These are phyloP conservation scores for Bassia scoparia DNA, from an alignment of 148 eudicot species.

Conservation along the genomic window DNA sequence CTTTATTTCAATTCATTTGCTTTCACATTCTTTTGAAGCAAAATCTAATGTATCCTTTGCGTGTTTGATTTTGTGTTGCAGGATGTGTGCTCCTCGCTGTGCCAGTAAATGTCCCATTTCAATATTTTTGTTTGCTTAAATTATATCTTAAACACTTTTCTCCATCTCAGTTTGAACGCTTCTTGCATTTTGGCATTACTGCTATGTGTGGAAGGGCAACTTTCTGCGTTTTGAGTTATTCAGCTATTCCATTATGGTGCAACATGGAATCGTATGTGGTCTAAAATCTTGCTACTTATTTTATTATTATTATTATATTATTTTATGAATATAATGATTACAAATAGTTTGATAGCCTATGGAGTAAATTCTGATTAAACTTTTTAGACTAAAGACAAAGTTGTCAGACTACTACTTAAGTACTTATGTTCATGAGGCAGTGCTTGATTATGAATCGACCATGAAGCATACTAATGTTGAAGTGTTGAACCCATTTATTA, in stretches of 20 bases:
- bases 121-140: constrained; percentile 3
- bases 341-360: not conserved
- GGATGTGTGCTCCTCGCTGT: constrained; percentile 95
- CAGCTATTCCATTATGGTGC: constrained; percentile 89
- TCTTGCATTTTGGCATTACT: constrained; percentile 89
- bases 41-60: constrained; percentile 14
- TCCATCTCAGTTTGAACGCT: constrained; percentile 64
- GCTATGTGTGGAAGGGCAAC: constrained; percentile 81
- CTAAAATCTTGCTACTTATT: constrained; percentile 14
- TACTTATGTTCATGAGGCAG: not conserved
- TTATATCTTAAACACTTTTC: not conserved
- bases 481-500: not conserved
- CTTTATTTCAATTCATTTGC: too few species aligned
- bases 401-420: not conserved
- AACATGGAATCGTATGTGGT: constrained; percentile 85
- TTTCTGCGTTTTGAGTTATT: constrained; percentile 87
- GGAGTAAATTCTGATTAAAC: not conserved
- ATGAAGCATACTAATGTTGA: not conserved
- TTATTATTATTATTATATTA: constrained; percentile 1
- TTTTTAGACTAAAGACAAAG: not conserved
- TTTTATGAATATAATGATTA: not conserved
- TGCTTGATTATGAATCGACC: not conserved
- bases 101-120: constrained; percentile 55
- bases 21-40: too few species aligned
- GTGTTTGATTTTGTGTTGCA: constrained; percentile 35